Evolutionary conservation across 2,329 filamentous ascomycete species (phyloP), one percentile per base, ranked within the genome.

Genomic region (Exophiala bonariae): DNA sequence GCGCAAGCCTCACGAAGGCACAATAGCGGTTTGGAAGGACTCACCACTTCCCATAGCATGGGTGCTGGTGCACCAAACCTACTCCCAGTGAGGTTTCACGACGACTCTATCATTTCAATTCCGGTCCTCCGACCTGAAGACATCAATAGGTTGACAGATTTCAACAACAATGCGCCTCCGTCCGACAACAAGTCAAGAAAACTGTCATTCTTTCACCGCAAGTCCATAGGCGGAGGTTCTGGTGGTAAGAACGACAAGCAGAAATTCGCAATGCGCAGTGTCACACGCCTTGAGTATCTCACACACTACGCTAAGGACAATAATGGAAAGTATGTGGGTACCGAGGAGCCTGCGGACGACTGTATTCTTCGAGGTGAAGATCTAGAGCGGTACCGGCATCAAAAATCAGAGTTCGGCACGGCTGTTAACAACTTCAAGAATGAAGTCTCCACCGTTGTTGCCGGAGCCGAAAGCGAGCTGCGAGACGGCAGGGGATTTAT

Each of bases 271-370:
- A 59, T 55, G 39, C 52, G 50, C 22, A 23, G 56, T 20, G 46
- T 56, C n/a, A 30, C 48, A 7, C 38, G 53, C 14, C 43, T 30
- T 16, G 47, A 58, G 22, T 58, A 58, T 33, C 42, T 55, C 5
- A 47, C 54, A 35, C 50, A 56, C 33, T 58, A 59, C 36, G 50
- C 50, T n/a, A 59, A 59, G 34, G 53, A 59, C 35, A 50, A 51
- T 2, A 17, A 40, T 4, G 55, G 55, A 2, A 23, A 22, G 26
- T 59, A 58, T 28, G 17, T 55, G 11, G 57, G 55, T 11, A 55
- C 49, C 1, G 47, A 52, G 39, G 50, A 54, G 7, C 55, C 53
- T 5, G 57, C 53, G 6, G 44, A 33, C 5, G 55, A 59, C 32
- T 59, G 55, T 49, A 52, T 59, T 18, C 28, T 59, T 26, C 23